A percentile compares a stretch with the other conserved stretches of the same genome.
These are phyloP conservation scores for Ogataea chonburiensis DNA, from an alignment of 805 yeast genomes.

Conservation along the genomic window DNA sequence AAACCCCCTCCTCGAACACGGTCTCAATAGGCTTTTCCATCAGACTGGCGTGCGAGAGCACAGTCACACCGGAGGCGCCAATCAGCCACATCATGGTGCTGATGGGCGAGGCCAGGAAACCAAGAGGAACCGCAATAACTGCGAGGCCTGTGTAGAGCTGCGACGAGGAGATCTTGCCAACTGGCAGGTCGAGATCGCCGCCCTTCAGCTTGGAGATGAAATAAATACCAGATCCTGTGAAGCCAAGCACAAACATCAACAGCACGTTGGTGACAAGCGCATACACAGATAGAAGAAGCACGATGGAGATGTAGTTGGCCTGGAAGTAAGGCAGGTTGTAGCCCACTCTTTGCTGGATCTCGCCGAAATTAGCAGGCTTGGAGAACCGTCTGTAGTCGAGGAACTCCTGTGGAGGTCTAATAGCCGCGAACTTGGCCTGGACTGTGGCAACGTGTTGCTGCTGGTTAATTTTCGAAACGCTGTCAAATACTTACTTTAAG, in stretches of 20 bases:
- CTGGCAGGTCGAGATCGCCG: conserved; percentile 73
- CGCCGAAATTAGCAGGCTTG: conserved; percentile 87
- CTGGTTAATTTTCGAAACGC: background rate
- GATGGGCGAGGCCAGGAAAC: conserved; percentile 44
- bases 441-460: conserved; percentile 41
- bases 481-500: conserved; percentile 33
- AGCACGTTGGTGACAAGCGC: conserved; percentile 84
- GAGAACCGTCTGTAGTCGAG: conserved; percentile 87
- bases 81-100: conserved; percentile 94
- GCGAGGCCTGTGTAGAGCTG: conserved; percentile 88
- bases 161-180: conserved; percentile 71
- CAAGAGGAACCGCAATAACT: conserved; percentile 56
- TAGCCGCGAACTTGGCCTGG: conserved; percentile 62
- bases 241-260: conserved; percentile 75
- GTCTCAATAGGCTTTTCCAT: conserved; percentile 98
- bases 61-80: conserved; percentile 86
- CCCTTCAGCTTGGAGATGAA: conserved; percentile 82
- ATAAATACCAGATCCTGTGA: conserved; percentile 70
- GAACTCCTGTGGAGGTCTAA: conserved; percentile 91
- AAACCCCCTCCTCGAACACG: conserved; percentile 79
- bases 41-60: conserved; percentile 86
- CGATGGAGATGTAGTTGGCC: conserved; percentile 78
- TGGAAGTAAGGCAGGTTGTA: conserved; percentile 86
- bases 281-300: conserved; percentile 72
- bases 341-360: conserved; percentile 82